Percentiles rank a stretch among this genome's conserved stretches.
These are phyloP conservation scores for Populus nigra DNA, from an alignment of 345 rosid genomes.

Conservation along the genomic window DNA sequence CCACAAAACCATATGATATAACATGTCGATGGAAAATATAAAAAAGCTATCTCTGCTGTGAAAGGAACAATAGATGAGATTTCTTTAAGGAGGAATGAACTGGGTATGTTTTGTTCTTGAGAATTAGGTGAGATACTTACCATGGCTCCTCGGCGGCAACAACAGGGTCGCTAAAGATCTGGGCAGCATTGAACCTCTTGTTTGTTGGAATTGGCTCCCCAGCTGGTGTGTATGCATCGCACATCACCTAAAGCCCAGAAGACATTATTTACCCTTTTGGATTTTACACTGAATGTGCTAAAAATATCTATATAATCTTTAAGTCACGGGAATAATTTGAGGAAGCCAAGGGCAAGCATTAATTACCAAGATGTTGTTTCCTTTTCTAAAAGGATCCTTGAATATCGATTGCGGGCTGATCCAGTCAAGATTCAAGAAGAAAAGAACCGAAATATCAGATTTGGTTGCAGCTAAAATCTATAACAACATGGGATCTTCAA, in stretches of 20 bases:
- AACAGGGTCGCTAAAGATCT: constrained; percentile 57
- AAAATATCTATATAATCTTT: no score
- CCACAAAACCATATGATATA: not conserved
- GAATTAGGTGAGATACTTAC: constrained; percentile 21
- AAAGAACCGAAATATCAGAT: not conserved
- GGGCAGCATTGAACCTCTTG: constrained; percentile 58
- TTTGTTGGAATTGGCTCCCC: constrained; percentile 71
- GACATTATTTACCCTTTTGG: constrained; percentile 15
- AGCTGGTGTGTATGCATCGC: constrained; percentile 64
- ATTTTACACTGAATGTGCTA: not conserved
- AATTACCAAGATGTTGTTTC: constrained; percentile 71
- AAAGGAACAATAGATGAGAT: no score
- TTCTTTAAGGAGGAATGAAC: no score
- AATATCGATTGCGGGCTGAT: constrained; percentile 69
- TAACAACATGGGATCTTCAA: not conserved
- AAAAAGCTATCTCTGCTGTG: no score
- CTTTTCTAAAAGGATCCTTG: constrained; percentile 70
- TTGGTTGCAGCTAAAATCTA: not conserved
- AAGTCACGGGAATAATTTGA: constrained; percentile 8
- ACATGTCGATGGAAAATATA: not conserved
- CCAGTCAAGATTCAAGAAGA: constrained; percentile 1
- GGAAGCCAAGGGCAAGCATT: not conserved
- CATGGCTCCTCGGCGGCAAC: constrained; percentile 66
- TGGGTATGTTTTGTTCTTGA: not conserved
- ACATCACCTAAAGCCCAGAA: constrained; percentile 50